Evolutionary conservation across 352 stramenopile genomes (phyloP), one percentile per base, ranked within the genome.

Genomic region (Phytophthora colocasiae): DNA sequence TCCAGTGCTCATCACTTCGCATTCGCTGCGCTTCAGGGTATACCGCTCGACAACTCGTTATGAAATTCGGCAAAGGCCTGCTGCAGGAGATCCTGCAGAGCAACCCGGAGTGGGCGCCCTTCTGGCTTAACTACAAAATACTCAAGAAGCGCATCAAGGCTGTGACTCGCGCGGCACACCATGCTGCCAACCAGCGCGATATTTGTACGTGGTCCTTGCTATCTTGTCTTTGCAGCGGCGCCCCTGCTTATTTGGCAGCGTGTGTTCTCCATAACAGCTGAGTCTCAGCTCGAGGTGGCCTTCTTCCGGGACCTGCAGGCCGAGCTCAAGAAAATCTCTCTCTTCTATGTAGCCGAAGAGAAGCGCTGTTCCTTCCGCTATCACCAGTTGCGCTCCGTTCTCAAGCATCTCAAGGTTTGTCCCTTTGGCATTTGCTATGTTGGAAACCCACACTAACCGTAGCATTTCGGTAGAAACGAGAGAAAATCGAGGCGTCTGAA

Each of bases 41-140:
- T 58, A 59, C 52, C 47, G 57, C 32, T 29, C 17, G n/a, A 48
- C 3, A 63, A 8, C 22, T 29, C 32, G 24, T 15, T 24, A 94
- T 94, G 86, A 94, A 94, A 73, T 94, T 94, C 59, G 86, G 86
- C 66, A 94, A 94, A 76, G 73, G 75, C 22, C 48, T 94, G 41
- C 64, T 94, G 63, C 69, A 75, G 31, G 80, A 88, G 61, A 87
- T 90, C 60, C 55, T 91, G 38, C 80, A 87, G 64, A 91, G 82
- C 69, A 92, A 90, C 60, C 83, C 86, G 10, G 83, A 92, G 60
- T 94, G 83, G 83, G 83, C 81, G n/a, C 83, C 83, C 27, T 94
- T 92, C 63, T 94, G 86, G 86, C 85, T 94, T 66, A 92, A 92
- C 73, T 94, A 94, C 67, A 94, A 94, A 73, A 84, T 69, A 32